Conservation (phyloP, 352 stramenopile species). For the Halophytophthora polymorphica region DNA sequence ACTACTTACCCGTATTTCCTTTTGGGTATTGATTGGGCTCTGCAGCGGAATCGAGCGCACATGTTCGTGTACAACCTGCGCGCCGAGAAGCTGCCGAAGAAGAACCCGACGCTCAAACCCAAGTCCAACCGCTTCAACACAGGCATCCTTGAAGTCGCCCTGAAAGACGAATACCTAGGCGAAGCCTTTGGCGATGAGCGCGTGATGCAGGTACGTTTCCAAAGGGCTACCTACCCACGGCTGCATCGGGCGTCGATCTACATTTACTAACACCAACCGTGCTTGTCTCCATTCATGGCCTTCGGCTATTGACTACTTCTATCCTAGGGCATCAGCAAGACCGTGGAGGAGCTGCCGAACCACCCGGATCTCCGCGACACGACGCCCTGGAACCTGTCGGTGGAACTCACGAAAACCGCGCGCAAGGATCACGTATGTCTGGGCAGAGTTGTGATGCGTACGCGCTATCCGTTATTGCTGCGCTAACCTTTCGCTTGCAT, state of each 20-base stretch:
- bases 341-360: constrained; percentile 73
- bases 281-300: neutral
- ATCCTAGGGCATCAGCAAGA: constrained; percentile 58
- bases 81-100: constrained; percentile 79
- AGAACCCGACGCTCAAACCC: constrained; percentile 66
- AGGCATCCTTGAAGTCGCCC: constrained; percentile 65
- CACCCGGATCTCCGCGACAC: constrained; percentile 58
- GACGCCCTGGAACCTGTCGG: constrained; percentile 63
- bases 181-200: constrained; percentile 69
- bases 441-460: too few relatives aligned
- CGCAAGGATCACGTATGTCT: constrained; percentile 46
- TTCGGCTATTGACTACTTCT: neutral
- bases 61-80: constrained; percentile 88
- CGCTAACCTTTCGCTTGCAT: constrained; percentile 5
- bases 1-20: neutral
- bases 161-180: constrained; percentile 58
- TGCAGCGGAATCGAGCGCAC: constrained; percentile 63
- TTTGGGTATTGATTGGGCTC: constrained; percentile 1
- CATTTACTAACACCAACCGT: neutral
- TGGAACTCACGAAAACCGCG: constrained; percentile 39
- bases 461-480: constrained; percentile 8
- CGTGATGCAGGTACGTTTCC: constrained; percentile 46
- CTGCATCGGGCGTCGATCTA: neutral
- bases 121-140: constrained; percentile 81
- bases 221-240: neutral